Percentiles rank a stretch among this genome's conserved stretches.
Conservation (phyloP, 148 eudicot species). For the Chenopodium quinoa region DNA sequence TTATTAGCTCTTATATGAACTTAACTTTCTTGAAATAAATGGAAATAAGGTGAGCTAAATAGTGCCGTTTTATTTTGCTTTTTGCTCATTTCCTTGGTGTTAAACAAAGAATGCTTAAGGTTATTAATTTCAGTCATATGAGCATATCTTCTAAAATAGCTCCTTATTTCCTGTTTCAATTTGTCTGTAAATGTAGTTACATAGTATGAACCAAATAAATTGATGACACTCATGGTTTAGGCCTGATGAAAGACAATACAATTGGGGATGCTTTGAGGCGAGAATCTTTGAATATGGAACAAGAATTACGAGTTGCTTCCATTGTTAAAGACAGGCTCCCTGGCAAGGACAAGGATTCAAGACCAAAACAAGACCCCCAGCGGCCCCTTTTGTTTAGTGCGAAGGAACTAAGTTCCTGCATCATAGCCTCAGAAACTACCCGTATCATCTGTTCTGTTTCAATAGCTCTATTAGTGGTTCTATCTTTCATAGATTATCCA, state of each 20-base stretch:
- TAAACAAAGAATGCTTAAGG: background rate
- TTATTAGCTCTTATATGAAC: no score
- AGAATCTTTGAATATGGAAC: background rate
- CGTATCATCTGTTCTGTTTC: constrained; percentile 30
- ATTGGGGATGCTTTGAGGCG: background rate
- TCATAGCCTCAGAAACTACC: constrained; percentile 27
- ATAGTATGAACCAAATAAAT: background rate
- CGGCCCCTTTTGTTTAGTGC: constrained; percentile 20
- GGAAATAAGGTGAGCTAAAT: no score
- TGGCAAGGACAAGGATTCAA: background rate
- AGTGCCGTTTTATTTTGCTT: background rate
- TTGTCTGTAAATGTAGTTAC: background rate
- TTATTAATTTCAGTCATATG: background rate
- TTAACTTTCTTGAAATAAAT: no score
- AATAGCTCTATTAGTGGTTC: constrained; percentile 33
- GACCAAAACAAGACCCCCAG: background rate
- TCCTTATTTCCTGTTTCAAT: background rate
- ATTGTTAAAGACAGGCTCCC: background rate
- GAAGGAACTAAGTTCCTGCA: constrained; percentile 31
- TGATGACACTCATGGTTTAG: background rate
- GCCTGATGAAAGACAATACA: background rate
- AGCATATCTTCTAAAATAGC: background rate
- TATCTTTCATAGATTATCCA: constrained; percentile 34
- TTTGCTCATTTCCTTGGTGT: background rate
- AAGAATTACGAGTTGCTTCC: constrained; percentile 6